A percentile compares a stretch with the other conserved stretches of the same genome.
Evolutionary conservation across 202 grass and related monocot species (phyloP).

Genomic region (Dendrocalamus latiflorus): DNA sequence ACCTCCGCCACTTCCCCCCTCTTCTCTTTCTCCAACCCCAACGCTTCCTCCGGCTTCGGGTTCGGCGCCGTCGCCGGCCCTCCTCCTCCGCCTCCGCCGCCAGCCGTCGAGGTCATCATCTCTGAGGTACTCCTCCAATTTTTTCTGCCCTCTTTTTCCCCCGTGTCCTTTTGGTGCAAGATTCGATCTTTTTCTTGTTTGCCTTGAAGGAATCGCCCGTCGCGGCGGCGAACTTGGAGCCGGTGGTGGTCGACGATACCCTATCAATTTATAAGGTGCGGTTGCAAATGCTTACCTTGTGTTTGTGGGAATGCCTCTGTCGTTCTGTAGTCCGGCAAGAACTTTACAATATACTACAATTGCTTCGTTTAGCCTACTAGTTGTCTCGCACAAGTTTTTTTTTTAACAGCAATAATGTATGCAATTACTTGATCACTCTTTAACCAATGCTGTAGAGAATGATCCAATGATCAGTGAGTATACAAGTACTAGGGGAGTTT

Average conservation of each 20-base stretch:
- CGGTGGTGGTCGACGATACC: constrained; percentile 45
- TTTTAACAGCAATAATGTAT: neutral
- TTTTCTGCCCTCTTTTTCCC: neutral
- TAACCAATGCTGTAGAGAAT: neutral
- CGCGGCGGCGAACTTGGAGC: constrained; percentile 26
- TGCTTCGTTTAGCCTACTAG: neutral
- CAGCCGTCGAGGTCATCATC: constrained; percentile 50
- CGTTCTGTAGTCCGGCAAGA: neutral
- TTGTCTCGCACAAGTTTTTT: too few species aligned
- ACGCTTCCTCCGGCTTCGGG: neutral
- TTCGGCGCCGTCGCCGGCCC: constrained; percentile 3
- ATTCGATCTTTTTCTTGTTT: neutral
- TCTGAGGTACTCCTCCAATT: constrained; percentile 37
- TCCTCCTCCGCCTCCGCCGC: constrained; percentile 48
- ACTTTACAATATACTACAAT: neutral
- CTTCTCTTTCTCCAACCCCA: constrained; percentile 48
- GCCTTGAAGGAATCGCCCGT: constrained; percentile 36
- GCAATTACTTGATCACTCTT: neutral
- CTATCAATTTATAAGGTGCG: constrained; percentile 79
- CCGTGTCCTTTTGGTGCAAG: neutral
- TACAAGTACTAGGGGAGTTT: neutral
- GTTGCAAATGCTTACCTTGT: neutral
- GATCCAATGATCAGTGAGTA: neutral
- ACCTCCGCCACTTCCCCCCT: neutral
- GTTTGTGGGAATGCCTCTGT: constrained; percentile 8